A percentile compares a stretch with the other conserved stretches of the same genome.
phyloP scores from a whole-genome alignment of 805 yeast species.

The Barnettozyma botsteinii region DNA sequence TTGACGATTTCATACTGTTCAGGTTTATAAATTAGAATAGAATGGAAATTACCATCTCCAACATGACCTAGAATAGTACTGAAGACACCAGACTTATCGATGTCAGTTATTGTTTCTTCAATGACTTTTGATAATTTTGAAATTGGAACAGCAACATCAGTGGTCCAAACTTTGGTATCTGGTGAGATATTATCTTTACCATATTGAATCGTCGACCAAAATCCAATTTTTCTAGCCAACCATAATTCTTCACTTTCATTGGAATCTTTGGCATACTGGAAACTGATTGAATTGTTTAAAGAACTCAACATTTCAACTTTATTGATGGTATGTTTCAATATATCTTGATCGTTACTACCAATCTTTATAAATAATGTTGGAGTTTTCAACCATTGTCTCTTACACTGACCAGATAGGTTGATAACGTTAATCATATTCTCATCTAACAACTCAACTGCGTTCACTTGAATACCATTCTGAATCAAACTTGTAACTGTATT shows the following conservation, averaged over 20 bases:
- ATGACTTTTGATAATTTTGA: conserved; percentile 57
- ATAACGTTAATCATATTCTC: conserved; percentile 65
- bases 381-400: conserved; percentile 46
- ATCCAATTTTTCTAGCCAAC: conserved; percentile 67
- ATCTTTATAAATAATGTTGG: conserved; percentile 64
- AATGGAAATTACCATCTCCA: conserved; percentile 77
- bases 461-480: conserved; percentile 55
- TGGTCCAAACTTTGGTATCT: conserved; percentile 54
- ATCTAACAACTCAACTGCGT: conserved; percentile 71
- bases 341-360: conserved; percentile 39
- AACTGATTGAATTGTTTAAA: conserved; percentile 45
- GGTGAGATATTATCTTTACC: conserved; percentile 43
- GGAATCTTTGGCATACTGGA: conserved; percentile 53
- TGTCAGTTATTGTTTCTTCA: conserved; percentile 52
- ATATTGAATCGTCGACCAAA: conserved; percentile 64
- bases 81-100: conserved; percentile 43
- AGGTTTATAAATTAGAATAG: conserved; percentile 51
- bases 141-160: conserved; percentile 78
- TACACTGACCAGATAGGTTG: conserved; percentile 48
- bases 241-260: conserved; percentile 62
- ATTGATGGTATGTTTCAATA: conserved; percentile 38
- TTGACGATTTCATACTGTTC: conserved; percentile 42
- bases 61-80: conserved; percentile 70
- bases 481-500: conserved; percentile 57
- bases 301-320: conserved; percentile 39